These are phyloP conservation scores for Elasticomyces elasticus DNA, from an alignment of 495 filamentous ascomycete genomes.

Conservation along the genomic window DNA sequence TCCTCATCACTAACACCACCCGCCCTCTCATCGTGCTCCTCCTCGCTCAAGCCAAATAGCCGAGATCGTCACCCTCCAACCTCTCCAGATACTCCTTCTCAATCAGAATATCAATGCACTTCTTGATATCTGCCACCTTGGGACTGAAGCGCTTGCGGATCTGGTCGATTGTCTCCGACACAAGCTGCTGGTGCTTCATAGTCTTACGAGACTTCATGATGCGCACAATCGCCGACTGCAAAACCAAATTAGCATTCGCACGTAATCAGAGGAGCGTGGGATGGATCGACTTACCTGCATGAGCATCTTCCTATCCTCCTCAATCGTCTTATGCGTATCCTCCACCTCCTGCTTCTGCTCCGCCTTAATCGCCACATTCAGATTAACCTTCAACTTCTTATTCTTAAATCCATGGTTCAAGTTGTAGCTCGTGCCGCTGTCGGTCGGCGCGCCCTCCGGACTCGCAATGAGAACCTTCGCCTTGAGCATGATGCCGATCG, in stretches of 20 bases:
- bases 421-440: conserved; percentile 60
- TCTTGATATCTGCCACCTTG: conserved; percentile 93
- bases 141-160: conserved; percentile 91
- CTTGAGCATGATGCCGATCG: conserved; percentile 74
- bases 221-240: conserved; percentile 88
- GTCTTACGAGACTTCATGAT: conserved; percentile 99
- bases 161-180: conserved; percentile 88
- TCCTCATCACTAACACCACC: not conserved
- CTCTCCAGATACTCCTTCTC: conserved; percentile 99
- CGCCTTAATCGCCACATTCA: conserved; percentile 88
- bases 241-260: not conserved
- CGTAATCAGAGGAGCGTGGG: not conserved
- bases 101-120: conserved; percentile 95
- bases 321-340: conserved; percentile 98
- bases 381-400: conserved; percentile 94
- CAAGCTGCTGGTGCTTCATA: conserved; percentile 91
- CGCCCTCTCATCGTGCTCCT: not conserved
- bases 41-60: conserved; percentile 62
- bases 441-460: conserved; percentile 64
- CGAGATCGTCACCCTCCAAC: conserved; percentile 83
- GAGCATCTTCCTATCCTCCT: conserved; percentile 91
- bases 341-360: conserved; percentile 91
- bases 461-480: conserved; percentile 69
- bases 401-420: conserved; percentile 93
- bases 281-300: conserved; percentile 69